phyloP scores from a whole-genome alignment of 805 yeast genomes.

The Myxozyma vanderwaltii region DNA sequence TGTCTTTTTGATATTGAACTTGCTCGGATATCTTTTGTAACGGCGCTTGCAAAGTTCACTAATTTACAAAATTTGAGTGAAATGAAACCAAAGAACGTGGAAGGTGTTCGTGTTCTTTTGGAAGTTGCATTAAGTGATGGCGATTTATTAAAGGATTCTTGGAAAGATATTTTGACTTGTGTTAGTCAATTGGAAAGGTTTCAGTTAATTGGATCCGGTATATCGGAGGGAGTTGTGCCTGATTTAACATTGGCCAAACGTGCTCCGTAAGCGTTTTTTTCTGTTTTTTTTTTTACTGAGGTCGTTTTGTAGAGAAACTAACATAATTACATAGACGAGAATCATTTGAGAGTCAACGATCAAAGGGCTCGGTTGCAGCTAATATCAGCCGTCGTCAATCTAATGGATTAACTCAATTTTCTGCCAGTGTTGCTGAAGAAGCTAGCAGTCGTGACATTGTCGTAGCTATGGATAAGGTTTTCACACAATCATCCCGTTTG shows the following conservation, averaged over 20 bases:
- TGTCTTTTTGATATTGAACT: constrained; percentile 80
- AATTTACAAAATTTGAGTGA: constrained; percentile 77
- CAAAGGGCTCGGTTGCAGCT: constrained; percentile 15
- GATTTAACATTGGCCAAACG: constrained; percentile 78
- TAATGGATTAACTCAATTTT: constrained; percentile 20
- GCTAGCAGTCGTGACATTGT: constrained; percentile 42
- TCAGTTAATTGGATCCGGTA: constrained; percentile 84
- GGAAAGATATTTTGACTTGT: constrained; percentile 81
- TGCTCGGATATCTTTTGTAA: constrained; percentile 85
- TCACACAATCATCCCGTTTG: constrained; percentile 75
- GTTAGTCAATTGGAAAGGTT: constrained; percentile 90
- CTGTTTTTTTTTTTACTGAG: neutral
- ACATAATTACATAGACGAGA: constrained; percentile 31
- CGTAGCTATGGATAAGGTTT: constrained; percentile 75
- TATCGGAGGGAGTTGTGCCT: constrained; percentile 80
- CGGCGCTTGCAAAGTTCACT: constrained; percentile 85
- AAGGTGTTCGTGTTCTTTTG: constrained; percentile 72
- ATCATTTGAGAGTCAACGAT: constrained; percentile 34
- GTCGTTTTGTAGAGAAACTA: neutral
- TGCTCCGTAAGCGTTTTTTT: constrained; percentile 44
- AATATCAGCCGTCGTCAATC: constrained; percentile 7
- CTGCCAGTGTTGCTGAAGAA: constrained; percentile 42
- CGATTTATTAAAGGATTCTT: constrained; percentile 67
- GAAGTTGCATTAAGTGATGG: constrained; percentile 81
- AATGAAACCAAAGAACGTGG: constrained; percentile 75